A percentile compares a stretch with the other conserved stretches of the same genome.
Evolutionary conservation across 2,329 filamentous ascomycete genomes (phyloP).

Genomic region (Emergomyces africanus): DNA sequence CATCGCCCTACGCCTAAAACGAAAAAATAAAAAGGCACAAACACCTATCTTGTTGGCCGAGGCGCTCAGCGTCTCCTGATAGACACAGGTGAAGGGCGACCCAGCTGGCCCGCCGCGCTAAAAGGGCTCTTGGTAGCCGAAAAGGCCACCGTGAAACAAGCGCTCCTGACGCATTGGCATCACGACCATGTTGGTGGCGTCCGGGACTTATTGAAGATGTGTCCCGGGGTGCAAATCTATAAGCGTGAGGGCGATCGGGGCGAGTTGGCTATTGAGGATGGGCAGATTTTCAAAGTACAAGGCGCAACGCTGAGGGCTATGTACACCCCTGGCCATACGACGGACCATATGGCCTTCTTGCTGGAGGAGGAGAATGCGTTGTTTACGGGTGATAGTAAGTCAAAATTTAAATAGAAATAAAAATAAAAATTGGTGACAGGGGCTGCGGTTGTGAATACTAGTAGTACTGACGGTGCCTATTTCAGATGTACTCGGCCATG

Average conservation of each 20-base stretch:
- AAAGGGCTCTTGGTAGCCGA: slow-evolving; percentile 53
- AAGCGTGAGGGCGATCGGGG: slow-evolving; percentile 48
- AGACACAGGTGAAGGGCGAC: slow-evolving; percentile 76
- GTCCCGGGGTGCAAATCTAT: slow-evolving; percentile 50
- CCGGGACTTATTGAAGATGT: slow-evolving; percentile 50
- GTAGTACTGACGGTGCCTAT: not conserved
- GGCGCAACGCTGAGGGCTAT: slow-evolving; percentile 51
- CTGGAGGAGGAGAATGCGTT: slow-evolving; percentile 67
- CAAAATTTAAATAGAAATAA: not conserved
- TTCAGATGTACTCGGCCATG: slow-evolving; percentile 66
- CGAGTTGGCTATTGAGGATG: slow-evolving; percentile 44
- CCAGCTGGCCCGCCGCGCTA: slow-evolving; percentile 58
- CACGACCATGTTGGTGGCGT: slow-evolving; percentile 73
- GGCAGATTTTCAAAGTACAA: slow-evolving; percentile 41
- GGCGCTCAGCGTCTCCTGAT: slow-evolving; percentile 64
- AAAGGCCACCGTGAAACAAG: slow-evolving; percentile 52
- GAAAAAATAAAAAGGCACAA: slow-evolving; percentile 49
- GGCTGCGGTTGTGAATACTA: not conserved
- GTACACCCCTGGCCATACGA: slow-evolving; percentile 62
- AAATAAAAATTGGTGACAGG: too few species aligned
- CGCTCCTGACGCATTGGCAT: slow-evolving; percentile 87
- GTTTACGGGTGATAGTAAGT: slow-evolving; percentile 67
- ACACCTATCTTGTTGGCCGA: slow-evolving; percentile 83
- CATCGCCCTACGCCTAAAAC: not conserved
- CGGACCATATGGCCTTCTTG: slow-evolving; percentile 69